phyloP scores from a whole-genome alignment of 169 alveolate species.

The Cryptosporidium canis region DNA sequence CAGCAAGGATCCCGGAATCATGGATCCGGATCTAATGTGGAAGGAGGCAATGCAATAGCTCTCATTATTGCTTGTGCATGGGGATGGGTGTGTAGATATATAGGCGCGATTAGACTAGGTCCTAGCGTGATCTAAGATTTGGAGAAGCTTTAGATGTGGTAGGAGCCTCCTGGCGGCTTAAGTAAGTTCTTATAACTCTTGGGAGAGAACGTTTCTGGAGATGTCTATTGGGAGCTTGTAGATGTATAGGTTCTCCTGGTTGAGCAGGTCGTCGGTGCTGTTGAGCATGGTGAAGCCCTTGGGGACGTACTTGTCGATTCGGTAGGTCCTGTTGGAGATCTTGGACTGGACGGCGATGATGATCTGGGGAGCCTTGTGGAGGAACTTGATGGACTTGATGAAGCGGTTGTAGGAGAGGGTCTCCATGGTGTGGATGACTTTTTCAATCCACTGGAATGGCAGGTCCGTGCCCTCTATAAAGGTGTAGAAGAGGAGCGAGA shows the following conservation, averaged over 20 bases:
- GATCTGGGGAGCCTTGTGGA: conserved; percentile 32
- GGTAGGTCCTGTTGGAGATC: neutral
- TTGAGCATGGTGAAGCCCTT: conserved; percentile 19
- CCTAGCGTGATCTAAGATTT: neutral
- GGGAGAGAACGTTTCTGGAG: conserved; percentile 16
- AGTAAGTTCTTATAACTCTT: conserved; percentile 1
- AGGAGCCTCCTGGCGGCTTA: neutral
- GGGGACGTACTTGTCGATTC: conserved; percentile 44
- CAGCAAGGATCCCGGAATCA: neutral
- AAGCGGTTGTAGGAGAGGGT: conserved; percentile 4
- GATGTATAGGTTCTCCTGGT: conserved; percentile 31
- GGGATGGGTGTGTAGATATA: neutral
- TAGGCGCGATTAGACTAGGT: neutral
- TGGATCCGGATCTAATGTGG: conserved; percentile 71
- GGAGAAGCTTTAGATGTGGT: neutral
- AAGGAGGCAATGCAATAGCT: conserved; percentile 11
- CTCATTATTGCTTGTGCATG: neutral
- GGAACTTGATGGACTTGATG: neutral
- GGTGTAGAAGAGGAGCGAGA: conserved; percentile 6
- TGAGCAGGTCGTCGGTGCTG: conserved; percentile 21
- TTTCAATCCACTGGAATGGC: conserved; percentile 51
- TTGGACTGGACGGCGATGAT: conserved; percentile 45
- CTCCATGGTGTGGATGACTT: conserved; percentile 31
- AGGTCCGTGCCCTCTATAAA: conserved; percentile 29
- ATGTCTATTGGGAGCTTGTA: conserved; percentile 36